Evolutionary conservation across 2,329 filamentous ascomycete genomes (phyloP).

Genomic region (Aaosphaeria pasadenensis): DNA sequence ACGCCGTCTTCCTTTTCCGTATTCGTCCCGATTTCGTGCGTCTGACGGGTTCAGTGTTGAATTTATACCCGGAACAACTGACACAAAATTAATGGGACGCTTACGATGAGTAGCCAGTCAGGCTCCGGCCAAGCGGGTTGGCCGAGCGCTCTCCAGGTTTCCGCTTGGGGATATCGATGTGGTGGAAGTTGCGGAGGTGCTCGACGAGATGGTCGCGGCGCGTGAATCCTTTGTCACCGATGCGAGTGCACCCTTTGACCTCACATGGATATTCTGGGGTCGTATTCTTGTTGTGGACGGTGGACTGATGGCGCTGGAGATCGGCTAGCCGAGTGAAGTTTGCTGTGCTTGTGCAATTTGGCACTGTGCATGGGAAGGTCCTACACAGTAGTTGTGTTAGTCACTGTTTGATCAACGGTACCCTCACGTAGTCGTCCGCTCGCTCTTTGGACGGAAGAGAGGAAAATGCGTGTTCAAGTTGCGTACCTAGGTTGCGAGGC

Average conservation of each 20-base stretch:
- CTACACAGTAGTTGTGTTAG: slow-evolving; percentile 5
- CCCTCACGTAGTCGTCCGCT: too few relatives aligned
- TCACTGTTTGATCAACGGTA: neutral
- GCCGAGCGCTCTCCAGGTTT: slow-evolving; percentile 29
- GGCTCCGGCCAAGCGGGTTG: slow-evolving; percentile 20
- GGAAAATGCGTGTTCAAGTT: too few relatives aligned
- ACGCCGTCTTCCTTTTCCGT: neutral
- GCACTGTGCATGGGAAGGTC: slow-evolving; percentile 30
- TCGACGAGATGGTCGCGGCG: slow-evolving; percentile 57
- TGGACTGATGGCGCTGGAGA: slow-evolving; percentile 34
- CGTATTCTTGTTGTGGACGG: slow-evolving; percentile 25
- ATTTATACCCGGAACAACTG: too few relatives aligned
- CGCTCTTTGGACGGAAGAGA: too few relatives aligned
- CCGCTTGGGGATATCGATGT: slow-evolving; percentile 44
- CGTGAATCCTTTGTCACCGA: slow-evolving; percentile 48
- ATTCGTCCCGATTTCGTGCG: neutral
- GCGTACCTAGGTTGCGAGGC: slow-evolving; percentile 8
- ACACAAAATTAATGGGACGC: neutral
- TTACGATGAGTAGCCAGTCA: neutral
- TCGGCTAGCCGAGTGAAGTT: slow-evolving; percentile 34
- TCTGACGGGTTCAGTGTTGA: neutral
- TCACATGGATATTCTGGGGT: slow-evolving; percentile 31
- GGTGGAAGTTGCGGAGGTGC: slow-evolving; percentile 56
- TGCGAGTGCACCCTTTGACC: slow-evolving; percentile 26
- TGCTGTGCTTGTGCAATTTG: slow-evolving; percentile 28